Evolutionary conservation across 768 basidiomycete genomes (phyloP), one percentile per base, ranked within the genome.

Genomic region (Hydnum rufescens): DNA sequence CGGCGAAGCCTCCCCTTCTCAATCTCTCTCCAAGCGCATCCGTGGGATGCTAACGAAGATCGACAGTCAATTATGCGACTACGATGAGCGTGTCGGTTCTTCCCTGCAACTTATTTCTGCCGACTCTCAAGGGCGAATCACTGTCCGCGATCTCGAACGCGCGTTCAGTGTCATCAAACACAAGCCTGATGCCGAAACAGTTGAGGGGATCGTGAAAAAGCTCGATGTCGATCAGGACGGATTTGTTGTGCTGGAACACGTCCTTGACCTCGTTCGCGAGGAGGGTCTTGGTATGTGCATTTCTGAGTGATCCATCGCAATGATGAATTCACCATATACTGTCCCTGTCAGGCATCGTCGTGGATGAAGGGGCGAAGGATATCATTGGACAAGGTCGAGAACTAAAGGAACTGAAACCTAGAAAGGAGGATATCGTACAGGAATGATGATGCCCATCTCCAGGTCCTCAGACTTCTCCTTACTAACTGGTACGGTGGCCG

Each of bases 171-270:
- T 95, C 51, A 96, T 96, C 71, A 83, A 84, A 67, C 95, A 97
- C 66, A 77, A 71, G 61, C 93, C 92, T 3, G 82, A 87, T 53
- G 86, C 92, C 52, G 83, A 89, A 56, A 80, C 87, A 16, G 85
- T 87, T 23, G 77, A 81, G 55, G 78, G 76, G 22, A 79, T 99
- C 49, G 77, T 92, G 51, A 78, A 87, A 62, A 97, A 97, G 66
- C 68, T 97, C 60, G 95, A 99, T 63, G 83, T 87, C 5, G 93
- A 97, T 67, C 78, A 86, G 65, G 93, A 97, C 62, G 92, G 93
- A 0, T 93, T 78, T 61, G 90, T 96, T 25, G 87, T 92, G 63
- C 73, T 97, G 44, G 87, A 93, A 65, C 92, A 99, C 61, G 90
- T 99, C 32, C 65, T 93, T 53, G 86, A 82, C 8, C 67, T 93